phyloP scores from a whole-genome alignment of 345 rosid species.

The Pugionium cornutum region DNA sequence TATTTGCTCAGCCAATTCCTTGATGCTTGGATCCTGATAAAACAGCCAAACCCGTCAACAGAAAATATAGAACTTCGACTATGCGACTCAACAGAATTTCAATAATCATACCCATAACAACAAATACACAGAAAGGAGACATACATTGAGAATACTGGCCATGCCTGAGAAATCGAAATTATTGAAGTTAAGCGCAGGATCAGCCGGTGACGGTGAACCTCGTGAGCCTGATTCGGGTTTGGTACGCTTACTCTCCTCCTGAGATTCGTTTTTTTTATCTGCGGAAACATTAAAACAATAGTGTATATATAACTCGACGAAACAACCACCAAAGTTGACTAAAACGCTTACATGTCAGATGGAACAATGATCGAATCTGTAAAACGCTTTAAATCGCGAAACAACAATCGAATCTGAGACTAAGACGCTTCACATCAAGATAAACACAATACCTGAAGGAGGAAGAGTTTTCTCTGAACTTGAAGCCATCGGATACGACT shows the following conservation, averaged over 20 bases:
- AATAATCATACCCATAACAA: not conserved
- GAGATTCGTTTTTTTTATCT: slow-evolving; percentile 62
- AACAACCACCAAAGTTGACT: slow-evolving; percentile 7
- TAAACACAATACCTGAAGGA: slow-evolving; percentile 47
- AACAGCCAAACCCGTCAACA: slow-evolving; percentile 9
- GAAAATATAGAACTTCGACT: not conserved
- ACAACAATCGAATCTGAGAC: not conserved
- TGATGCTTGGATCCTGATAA: slow-evolving; percentile 83
- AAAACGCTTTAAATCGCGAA: slow-evolving; percentile 2
- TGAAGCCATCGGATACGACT: slow-evolving; percentile 54
- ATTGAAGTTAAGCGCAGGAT: slow-evolving; percentile 45
- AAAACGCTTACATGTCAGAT: not conserved
- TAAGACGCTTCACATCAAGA: not conserved
- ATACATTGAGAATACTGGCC: slow-evolving; percentile 80
- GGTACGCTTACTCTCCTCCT: slow-evolving; percentile 39
- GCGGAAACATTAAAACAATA: not conserved
- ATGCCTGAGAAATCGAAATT: slow-evolving; percentile 94
- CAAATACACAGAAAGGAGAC: not conserved
- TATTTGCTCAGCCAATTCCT: slow-evolving; percentile 89
- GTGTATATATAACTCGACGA: not conserved
- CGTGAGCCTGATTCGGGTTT: slow-evolving; percentile 39
- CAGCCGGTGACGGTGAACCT: slow-evolving; percentile 46
- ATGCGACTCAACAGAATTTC: not conserved
- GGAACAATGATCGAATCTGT: not conserved
- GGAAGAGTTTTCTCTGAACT: slow-evolving; percentile 46